Evolutionary conservation across 2,329 filamentous ascomycete species (phyloP).

Genomic region (Pestalotiopsis sp.): DNA sequence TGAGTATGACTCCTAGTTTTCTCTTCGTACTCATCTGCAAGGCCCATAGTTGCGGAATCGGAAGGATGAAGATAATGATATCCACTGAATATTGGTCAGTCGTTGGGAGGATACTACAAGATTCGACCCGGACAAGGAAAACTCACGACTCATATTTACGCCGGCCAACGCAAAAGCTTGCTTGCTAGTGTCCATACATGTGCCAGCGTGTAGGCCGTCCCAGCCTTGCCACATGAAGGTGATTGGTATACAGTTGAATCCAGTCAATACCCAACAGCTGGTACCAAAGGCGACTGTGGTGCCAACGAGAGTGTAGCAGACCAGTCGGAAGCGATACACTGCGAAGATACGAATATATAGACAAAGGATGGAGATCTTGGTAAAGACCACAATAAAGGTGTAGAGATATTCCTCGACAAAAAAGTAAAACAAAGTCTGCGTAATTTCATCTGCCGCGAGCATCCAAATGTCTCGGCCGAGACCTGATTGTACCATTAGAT

Average conservation of each 20-base stretch:
- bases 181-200: constrained; percentile 39
- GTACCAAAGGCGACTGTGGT: constrained; percentile 30
- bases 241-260: constrained; percentile 39
- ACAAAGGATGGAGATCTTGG: constrained; percentile 40
- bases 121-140: too few species aligned
- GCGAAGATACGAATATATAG: constrained; percentile 45
- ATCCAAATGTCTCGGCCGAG: constrained; percentile 36
- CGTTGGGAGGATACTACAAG: not conserved
- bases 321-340: constrained; percentile 23
- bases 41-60: constrained; percentile 39
- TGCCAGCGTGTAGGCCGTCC: constrained; percentile 38
- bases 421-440: constrained; percentile 28
- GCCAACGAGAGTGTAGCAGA: constrained; percentile 31
- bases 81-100: constrained; percentile 23
- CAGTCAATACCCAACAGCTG: constrained; percentile 16
- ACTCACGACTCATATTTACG: constrained; percentile 37
- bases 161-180: constrained; percentile 42
- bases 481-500: constrained; percentile 16
- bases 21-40: constrained; percentile 46
- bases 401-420: constrained; percentile 39
- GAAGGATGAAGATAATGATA: constrained; percentile 39
- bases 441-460: constrained; percentile 21
- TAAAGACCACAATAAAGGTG: constrained; percentile 34
- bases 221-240: constrained; percentile 41
- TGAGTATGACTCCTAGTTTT: constrained; percentile 43